Conservation (phyloP, 495 filamentous ascomycete species). For the Apodospora peruviana region DNA sequence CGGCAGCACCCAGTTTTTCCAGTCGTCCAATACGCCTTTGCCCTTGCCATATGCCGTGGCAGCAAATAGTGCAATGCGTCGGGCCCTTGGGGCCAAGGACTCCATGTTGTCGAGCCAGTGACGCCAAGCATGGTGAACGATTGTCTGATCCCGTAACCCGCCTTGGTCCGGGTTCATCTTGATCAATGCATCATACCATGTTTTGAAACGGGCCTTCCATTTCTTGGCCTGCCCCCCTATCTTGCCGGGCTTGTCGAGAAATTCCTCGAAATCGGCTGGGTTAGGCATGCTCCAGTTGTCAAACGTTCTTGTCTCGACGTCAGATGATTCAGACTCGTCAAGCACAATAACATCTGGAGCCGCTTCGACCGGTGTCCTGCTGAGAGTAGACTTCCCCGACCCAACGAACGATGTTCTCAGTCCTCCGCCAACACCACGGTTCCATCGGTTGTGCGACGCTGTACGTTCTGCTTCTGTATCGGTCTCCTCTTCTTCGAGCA, state of each 20-base stretch:
- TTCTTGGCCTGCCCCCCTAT: not conserved
- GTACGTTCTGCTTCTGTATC: not conserved
- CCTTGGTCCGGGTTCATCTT: constrained; percentile 11
- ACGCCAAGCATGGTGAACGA: constrained; percentile 15
- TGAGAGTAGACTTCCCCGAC: not conserved
- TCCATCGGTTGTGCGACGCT: constrained; percentile 26
- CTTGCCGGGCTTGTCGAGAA: not conserved
- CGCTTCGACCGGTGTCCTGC: not conserved
- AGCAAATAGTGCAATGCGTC: not conserved
- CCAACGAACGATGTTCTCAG: constrained; percentile 23
- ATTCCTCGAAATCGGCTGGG: not conserved
- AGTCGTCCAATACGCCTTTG: not conserved
- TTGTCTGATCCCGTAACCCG: constrained; percentile 4
- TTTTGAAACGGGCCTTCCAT: constrained; percentile 12
- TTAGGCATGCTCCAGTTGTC: constrained; percentile 8
- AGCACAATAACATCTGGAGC: not conserved
- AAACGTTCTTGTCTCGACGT: not conserved
- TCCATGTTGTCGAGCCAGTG: constrained; percentile 12
- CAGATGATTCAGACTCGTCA: not conserved
- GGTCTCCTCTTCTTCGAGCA: not conserved
- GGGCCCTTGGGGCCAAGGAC: not conserved
- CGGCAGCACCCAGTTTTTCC: constrained; percentile 1
- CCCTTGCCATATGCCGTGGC: constrained; percentile 1
- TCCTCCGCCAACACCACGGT: constrained; percentile 28
- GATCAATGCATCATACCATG: constrained; percentile 14